Conservation (phyloP, 1,139 yeast genomes). For the Zygoascus meyerae region DNA sequence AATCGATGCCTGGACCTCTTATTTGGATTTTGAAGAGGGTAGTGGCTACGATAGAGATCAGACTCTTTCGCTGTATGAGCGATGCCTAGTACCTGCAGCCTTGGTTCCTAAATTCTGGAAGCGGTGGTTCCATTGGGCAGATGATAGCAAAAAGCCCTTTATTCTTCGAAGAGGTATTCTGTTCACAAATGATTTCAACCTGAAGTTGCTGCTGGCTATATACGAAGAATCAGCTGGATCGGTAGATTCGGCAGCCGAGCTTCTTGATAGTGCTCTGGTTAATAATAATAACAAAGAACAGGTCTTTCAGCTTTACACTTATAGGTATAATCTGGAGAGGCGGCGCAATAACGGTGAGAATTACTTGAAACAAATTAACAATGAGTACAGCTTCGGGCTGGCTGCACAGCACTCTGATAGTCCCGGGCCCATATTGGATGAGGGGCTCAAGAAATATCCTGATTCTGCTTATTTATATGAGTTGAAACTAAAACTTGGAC, state of each 20-base stretch:
- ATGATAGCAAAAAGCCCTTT: slow-evolving; percentile 24
- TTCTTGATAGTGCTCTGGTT: slow-evolving; percentile 16
- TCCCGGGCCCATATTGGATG: slow-evolving; percentile 3
- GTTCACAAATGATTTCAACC: slow-evolving; percentile 32
- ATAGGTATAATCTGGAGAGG: slow-evolving; percentile 25
- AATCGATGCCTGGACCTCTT: slow-evolving; percentile 54
- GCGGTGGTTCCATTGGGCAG: slow-evolving; percentile 47
- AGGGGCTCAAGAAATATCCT: slow-evolving; percentile 16
- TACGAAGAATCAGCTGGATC: slow-evolving; percentile 33
- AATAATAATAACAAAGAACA: not conserved
- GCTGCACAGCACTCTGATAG: slow-evolving; percentile 2
- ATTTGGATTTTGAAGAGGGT: slow-evolving; percentile 46
- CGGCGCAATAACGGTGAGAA: slow-evolving; percentile 12
- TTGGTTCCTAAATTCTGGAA: slow-evolving; percentile 57
- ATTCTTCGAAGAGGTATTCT: slow-evolving; percentile 31
- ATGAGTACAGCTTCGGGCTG: slow-evolving; percentile 7
- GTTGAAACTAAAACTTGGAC: slow-evolving; percentile 4
- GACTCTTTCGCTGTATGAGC: slow-evolving; percentile 46
- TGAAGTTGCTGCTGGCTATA: slow-evolving; percentile 34
- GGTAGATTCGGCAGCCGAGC: slow-evolving; percentile 29
- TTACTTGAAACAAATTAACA: slow-evolving; percentile 20
- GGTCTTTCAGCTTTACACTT: slow-evolving; percentile 9
- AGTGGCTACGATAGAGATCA: slow-evolving; percentile 22
- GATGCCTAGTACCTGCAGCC: slow-evolving; percentile 46
- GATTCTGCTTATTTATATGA: slow-evolving; percentile 14